A percentile compares a stretch with the other conserved stretches of the same genome.
Conservation (phyloP, 2,329 filamentous ascomycete genomes). For the Alternaria viburni region DNA sequence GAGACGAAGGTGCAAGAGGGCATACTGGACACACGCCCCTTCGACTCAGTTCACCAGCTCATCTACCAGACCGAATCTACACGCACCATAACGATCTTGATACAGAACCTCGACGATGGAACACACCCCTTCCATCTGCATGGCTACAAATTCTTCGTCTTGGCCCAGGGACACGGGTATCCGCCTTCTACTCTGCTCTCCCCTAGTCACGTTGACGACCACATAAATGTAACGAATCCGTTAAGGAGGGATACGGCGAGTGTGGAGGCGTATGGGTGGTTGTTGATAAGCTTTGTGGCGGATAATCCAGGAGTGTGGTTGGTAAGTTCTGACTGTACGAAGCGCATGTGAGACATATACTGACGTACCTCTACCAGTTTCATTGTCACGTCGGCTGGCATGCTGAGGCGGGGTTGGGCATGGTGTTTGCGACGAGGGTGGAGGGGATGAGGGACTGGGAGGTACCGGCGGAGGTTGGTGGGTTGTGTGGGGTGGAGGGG, state of each 20-base stretch:
- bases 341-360: too few species aligned
- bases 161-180: slow-evolving; percentile 15
- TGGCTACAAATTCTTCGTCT: slow-evolving; percentile 48
- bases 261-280: slow-evolving; percentile 69
- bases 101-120: slow-evolving; percentile 42
- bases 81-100: slow-evolving; percentile 43
- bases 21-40: slow-evolving; percentile 17
- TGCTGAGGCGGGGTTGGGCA: slow-evolving; percentile 47
- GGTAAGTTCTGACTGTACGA: too few species aligned
- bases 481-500: slow-evolving; percentile 57
- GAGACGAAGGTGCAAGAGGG: background rate
- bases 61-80: slow-evolving; percentile 37
- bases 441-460: slow-evolving; percentile 53
- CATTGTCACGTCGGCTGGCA: slow-evolving; percentile 79
- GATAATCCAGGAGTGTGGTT: slow-evolving; percentile 68
- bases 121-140: slow-evolving; percentile 47
- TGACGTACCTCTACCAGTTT: too few species aligned
- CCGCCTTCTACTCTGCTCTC: slow-evolving; percentile 67
- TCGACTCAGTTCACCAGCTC: slow-evolving; percentile 33
- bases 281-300: slow-evolving; percentile 65
- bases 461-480: slow-evolving; percentile 55
- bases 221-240: slow-evolving; percentile 39
- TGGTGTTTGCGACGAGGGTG: slow-evolving; percentile 63
- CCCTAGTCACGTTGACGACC: slow-evolving; percentile 29
- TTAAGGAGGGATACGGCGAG: slow-evolving; percentile 73